These are phyloP conservation scores for Uronychia setigera DNA, from an alignment of 73 alveolate species.

Conservation along the genomic window DNA sequence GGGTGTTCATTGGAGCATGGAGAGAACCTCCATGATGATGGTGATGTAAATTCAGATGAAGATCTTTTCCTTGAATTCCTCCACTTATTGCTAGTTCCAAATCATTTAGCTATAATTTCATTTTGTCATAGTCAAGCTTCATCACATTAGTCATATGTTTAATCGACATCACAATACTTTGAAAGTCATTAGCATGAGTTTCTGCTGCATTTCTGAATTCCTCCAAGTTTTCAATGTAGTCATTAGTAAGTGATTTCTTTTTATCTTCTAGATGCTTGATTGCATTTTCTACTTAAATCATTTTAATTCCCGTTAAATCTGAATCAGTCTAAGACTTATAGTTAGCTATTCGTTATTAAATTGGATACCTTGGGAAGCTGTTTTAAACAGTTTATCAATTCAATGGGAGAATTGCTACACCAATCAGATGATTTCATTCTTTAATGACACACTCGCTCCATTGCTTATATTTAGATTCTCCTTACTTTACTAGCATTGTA, in stretches of 20 bases:
- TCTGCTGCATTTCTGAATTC: conserved; percentile 28
- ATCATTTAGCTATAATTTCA: neutral
- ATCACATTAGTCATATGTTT: conserved; percentile 25
- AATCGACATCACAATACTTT: conserved; percentile 8
- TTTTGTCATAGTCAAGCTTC: conserved; percentile 16
- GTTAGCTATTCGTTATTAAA: neutral
- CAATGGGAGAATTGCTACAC: neutral
- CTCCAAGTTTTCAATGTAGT: conserved; percentile 2
- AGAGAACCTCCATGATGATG: too few relatives aligned
- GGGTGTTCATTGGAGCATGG: neutral
- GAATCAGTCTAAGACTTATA: neutral
- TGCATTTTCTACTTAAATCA: too few relatives aligned
- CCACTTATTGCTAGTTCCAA: neutral
- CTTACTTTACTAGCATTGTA: neutral
- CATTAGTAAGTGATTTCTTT: neutral
- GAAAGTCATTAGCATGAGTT: conserved; percentile 24
- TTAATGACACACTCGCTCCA: neutral
- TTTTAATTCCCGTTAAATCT: neutral
- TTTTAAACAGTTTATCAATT: neutral
- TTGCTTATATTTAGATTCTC: neutral
- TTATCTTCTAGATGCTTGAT: neutral
- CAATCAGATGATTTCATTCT: neutral
- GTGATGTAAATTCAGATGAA: too few relatives aligned
- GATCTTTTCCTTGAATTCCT: neutral
- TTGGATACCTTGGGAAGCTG: neutral